A percentile compares a stretch with the other conserved stretches of the same genome.
These are phyloP conservation scores for Scedosporium apiospermum DNA, from an alignment of 2,329 filamentous ascomycete species.

Conservation along the genomic window DNA sequence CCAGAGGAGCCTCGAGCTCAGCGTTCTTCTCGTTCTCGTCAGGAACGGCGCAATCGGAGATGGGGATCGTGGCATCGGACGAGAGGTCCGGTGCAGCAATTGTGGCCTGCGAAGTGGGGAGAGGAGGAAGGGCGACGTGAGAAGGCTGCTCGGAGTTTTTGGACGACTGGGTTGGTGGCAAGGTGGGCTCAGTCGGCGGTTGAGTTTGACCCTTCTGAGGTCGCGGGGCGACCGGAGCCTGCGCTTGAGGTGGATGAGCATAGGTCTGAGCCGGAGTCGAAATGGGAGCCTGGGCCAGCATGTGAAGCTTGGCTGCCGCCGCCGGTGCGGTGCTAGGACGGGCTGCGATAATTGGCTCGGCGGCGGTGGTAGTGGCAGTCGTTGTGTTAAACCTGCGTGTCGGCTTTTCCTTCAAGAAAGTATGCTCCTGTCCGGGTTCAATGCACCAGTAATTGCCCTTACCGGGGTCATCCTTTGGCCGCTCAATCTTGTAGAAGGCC, in stretches of 20 bases:
- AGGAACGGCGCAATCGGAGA: slow-evolving; percentile 53
- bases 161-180: slow-evolving; percentile 32
- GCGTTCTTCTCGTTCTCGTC: slow-evolving; percentile 39
- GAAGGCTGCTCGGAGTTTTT: slow-evolving; percentile 21
- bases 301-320: background rate
- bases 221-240: background rate
- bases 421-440: slow-evolving; percentile 75
- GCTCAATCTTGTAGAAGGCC: slow-evolving; percentile 88
- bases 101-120: slow-evolving; percentile 25
- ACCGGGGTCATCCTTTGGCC: slow-evolving; percentile 92
- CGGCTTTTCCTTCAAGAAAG: slow-evolving; percentile 84
- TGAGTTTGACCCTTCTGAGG: background rate
- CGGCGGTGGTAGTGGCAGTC: slow-evolving; percentile 31
- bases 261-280: slow-evolving; percentile 9
- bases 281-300: background rate
- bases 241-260: background rate
- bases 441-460: slow-evolving; percentile 98
- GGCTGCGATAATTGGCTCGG: slow-evolving; percentile 45
- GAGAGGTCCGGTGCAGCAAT: slow-evolving; percentile 43
- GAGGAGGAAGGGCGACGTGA: slow-evolving; percentile 23
- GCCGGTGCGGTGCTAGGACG: slow-evolving; percentile 31
- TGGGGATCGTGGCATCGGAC: slow-evolving; percentile 68
- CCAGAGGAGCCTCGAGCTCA: slow-evolving; percentile 16
- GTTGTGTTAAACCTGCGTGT: slow-evolving; percentile 46
- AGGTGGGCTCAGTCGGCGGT: slow-evolving; percentile 33